Conservation (phyloP, 306 rosid species). For the Glycine tomentella region DNA sequence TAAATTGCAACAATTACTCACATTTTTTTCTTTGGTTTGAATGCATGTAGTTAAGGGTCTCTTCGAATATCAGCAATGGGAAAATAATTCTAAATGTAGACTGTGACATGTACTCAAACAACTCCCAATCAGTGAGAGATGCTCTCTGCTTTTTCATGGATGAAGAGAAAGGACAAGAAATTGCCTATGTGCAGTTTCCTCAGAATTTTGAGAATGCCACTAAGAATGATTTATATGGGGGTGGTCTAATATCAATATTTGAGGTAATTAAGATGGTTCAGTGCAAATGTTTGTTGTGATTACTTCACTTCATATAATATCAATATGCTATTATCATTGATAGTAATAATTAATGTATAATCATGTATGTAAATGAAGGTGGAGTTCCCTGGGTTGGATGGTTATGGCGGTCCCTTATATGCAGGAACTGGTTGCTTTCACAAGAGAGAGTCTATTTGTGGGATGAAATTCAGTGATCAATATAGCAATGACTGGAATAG, state of each 20-base stretch:
- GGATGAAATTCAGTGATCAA: slow-evolving; percentile 57
- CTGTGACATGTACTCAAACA: slow-evolving; percentile 90
- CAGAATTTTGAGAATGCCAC: slow-evolving; percentile 64
- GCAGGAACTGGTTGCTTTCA: slow-evolving; percentile 84
- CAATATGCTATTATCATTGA: slow-evolving; percentile 13
- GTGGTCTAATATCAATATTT: not conserved
- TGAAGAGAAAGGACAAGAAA: slow-evolving; percentile 70
- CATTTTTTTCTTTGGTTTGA: slow-evolving; percentile 15
- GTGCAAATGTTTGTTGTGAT: not conserved
- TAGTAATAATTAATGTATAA: not conserved
- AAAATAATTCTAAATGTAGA: slow-evolving; percentile 76
- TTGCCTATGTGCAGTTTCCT: slow-evolving; percentile 81
- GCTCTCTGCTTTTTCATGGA: slow-evolving; percentile 88
- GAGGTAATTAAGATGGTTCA: slow-evolving; percentile 51
- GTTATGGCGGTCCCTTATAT: slow-evolving; percentile 73
- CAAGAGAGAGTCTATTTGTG: slow-evolving; percentile 72
- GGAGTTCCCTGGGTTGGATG: slow-evolving; percentile 72
- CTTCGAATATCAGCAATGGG: slow-evolving; percentile 84
- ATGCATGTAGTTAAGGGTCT: slow-evolving; percentile 79
- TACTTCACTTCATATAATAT: not conserved
- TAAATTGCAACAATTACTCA: not conserved
- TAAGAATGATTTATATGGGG: slow-evolving; percentile 68
- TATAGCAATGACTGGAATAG: slow-evolving; percentile 48
- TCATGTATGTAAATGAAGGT: slow-evolving; percentile 45
- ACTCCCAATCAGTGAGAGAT: slow-evolving; percentile 67